Conservation (phyloP, 257 asterid species). For the Solanum pinnatisectum region DNA sequence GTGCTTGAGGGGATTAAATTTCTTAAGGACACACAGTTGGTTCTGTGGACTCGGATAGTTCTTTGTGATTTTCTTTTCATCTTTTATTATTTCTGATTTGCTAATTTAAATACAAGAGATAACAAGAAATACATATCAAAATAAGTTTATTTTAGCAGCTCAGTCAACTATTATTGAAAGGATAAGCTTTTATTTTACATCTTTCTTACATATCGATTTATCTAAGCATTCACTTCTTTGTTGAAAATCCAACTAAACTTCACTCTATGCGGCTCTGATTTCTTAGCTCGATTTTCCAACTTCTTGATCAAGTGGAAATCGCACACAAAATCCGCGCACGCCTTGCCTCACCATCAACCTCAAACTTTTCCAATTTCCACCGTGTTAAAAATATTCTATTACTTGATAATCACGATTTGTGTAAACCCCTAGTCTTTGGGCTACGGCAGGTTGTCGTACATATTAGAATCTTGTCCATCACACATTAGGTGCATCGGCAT, state of each 20-base stretch:
- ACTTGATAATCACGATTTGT: slow-evolving; percentile 14
- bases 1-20: too few species aligned
- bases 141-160: too few species aligned
- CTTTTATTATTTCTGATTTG: too few species aligned
- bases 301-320: slow-evolving; percentile 4
- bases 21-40: too few species aligned
- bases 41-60: too few species aligned
- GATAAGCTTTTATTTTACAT: background rate
- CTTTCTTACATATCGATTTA: background rate
- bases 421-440: slow-evolving; percentile 13
- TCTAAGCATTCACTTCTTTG: background rate
- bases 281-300: slow-evolving; percentile 7
- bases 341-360: slow-evolving; percentile 10
- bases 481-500: slow-evolving; percentile 26
- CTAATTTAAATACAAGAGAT: too few species aligned
- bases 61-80: too few species aligned
- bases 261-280: background rate
- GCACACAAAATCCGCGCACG: slow-evolving; percentile 27
- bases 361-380: slow-evolving; percentile 19
- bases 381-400: slow-evolving; percentile 18
- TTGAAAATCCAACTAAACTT: slow-evolving; percentile 25
- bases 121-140: too few species aligned
- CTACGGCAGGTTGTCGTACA: slow-evolving; percentile 12
- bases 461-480: slow-evolving; percentile 16
- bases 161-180: too few species aligned